Base-by-base conservation (phyloP, 352 stramenopile species). In the Phytophthora litchii region DNA sequence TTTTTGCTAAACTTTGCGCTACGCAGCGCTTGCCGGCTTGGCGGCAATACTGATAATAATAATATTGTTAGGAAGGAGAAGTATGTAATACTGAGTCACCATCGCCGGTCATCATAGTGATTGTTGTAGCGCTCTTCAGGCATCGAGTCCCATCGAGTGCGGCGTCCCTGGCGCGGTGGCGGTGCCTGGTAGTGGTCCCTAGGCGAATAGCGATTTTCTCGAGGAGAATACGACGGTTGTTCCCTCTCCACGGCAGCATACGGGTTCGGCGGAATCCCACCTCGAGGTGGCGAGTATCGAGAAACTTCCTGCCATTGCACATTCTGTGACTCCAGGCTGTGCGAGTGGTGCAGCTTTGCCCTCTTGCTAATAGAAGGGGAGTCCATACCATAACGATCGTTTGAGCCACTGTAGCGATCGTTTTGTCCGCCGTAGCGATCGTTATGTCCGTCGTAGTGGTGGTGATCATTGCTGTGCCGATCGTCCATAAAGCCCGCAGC, bases 331-430 rank as follows among this genome's bases (percentile, higher is more conserved):
- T 80, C 80, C 58, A 83, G 62, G 43, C 78, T 89, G 53, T 89
- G 78, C 40, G 80, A 74, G 34, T 92, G 82, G 35, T 83, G 56
- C 23, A 92, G 65, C 58, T 85, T 86, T 4, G 76, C 60, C 7
- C 82, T 72, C 67, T 91, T 91, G 35, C 42, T 71, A 19, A 44
- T 70, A 25, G 58, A 69, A 27, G 67, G 59, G 9, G 59, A 76
- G 5, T 60, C 52, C 37, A 54, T 21, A 16, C 55, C 57, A n/a
- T 65, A 78, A 25, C 47, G 61, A 23, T 65, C 56, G 20, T 42
- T 57, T 17, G 62, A 45, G 3, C 59, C 38, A 25, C 46, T 40
- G 44, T 74, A 72, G 11, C 58, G 51, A 27, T 68, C 57, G 29
- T 48, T 56, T n/a, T 63, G 44, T 6, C 54, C 29, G 32, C 32